A percentile compares a stretch with the other conserved stretches of the same genome.
Conservation (phyloP, 2,329 filamentous ascomycete genomes). For the Fusarium secorum region DNA sequence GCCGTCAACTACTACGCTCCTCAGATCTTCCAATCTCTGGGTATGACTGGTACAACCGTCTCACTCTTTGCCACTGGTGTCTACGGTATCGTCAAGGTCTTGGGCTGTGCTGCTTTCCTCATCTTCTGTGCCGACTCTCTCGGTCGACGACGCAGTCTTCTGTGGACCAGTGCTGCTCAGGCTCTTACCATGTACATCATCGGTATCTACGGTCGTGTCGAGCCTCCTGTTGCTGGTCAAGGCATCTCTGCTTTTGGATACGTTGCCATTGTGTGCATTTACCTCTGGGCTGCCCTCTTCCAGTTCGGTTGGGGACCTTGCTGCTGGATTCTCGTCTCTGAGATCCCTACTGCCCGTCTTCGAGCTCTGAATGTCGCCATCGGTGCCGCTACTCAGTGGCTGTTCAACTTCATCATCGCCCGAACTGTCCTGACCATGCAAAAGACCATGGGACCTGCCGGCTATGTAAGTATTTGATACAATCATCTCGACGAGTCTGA, state of each 20-base stretch:
- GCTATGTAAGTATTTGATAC: conserved; percentile 47
- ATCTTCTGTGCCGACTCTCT: conserved; percentile 74
- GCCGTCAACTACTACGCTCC: conserved; percentile 71
- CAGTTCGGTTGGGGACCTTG: conserved; percentile 75
- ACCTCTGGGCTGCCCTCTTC: conserved; percentile 74
- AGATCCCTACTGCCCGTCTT: conserved; percentile 73
- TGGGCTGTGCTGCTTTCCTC: conserved; percentile 69
- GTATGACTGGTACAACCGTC: conserved; percentile 62
- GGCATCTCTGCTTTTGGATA: conserved; percentile 71
- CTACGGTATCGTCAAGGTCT: conserved; percentile 76
- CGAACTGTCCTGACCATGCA: conserved; percentile 71
- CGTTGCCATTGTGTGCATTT: conserved; percentile 74
- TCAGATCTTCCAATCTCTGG: conserved; percentile 72
- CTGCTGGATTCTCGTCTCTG: conserved; percentile 74
- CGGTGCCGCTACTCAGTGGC: conserved; percentile 73
- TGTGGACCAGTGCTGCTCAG: conserved; percentile 71
- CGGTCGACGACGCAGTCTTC: conserved; percentile 66
- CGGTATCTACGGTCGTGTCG: conserved; percentile 72
- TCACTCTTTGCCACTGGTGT: conserved; percentile 77
- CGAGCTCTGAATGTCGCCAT: conserved; percentile 73
- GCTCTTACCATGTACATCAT: conserved; percentile 72
- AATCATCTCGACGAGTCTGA: neutral
- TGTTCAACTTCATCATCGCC: conserved; percentile 78
- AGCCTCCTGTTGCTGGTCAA: conserved; percentile 61
- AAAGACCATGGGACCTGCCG: conserved; percentile 55